Conservation (phyloP, 129 eudicot species). For the Centella asiatica region DNA sequence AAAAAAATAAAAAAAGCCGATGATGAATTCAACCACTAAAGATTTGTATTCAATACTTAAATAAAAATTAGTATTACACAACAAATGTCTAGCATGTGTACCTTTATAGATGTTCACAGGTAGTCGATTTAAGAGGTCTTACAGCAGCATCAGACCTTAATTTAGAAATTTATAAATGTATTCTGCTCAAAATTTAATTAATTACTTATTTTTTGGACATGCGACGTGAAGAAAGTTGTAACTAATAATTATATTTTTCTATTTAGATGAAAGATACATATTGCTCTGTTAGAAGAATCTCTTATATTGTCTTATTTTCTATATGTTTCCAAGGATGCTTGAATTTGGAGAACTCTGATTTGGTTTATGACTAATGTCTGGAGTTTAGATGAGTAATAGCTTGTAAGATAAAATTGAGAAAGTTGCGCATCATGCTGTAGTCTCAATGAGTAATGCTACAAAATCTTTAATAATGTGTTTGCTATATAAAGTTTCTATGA, state of each 20-base stretch:
- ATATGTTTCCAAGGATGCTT: background rate
- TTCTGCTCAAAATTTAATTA: background rate
- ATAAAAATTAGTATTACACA: no score
- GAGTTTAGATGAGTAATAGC: background rate
- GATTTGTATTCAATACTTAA: no score
- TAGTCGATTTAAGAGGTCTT: background rate
- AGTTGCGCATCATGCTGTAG: background rate
- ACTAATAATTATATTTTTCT: background rate
- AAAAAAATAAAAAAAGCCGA: no score
- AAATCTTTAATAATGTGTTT: background rate
- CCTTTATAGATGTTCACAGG: background rate
- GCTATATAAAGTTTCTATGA: background rate
- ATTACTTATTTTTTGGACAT: background rate
- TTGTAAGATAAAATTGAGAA: background rate
- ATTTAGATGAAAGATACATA: background rate
- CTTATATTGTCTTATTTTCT: background rate
- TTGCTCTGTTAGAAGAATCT: no score
- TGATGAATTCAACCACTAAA: no score
- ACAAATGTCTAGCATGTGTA: background rate
- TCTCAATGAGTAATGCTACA: background rate
- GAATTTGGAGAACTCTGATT: background rate
- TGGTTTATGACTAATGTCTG: background rate
- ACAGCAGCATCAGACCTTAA: background rate
- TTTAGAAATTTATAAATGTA: background rate
- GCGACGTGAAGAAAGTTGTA: background rate